Evolutionary conservation across 1,284 basidiomycete genomes (phyloP).

Genomic region (Baeospora myosura): DNA sequence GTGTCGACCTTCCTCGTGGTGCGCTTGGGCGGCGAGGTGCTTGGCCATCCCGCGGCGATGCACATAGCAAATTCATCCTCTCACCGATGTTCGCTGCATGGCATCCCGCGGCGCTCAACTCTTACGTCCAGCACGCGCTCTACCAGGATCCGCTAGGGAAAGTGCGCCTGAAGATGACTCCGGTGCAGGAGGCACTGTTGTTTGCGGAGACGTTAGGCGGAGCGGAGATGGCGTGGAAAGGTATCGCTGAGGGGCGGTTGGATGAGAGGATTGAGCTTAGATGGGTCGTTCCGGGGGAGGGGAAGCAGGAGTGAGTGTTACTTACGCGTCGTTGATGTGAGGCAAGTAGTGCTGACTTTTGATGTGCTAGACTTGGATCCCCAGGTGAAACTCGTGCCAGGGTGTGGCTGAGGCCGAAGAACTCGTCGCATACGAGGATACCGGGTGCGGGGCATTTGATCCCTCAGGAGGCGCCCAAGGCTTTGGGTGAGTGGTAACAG

Average conservation of each 20-base stretch:
- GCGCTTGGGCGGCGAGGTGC: constrained; percentile 57
- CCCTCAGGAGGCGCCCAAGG: constrained; percentile 36
- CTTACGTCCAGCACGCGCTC: constrained; percentile 65
- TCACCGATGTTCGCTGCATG: constrained; percentile 70
- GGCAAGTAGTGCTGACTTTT: background rate
- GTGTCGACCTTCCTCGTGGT: constrained; percentile 18
- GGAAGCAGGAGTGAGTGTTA: constrained; percentile 21
- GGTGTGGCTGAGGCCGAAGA: constrained; percentile 55
- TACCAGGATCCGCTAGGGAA: constrained; percentile 27
- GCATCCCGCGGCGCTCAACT: constrained; percentile 60
- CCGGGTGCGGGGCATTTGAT: constrained; percentile 52
- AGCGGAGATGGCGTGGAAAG: constrained; percentile 35
- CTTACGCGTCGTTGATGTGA: constrained; percentile 6
- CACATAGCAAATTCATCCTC: constrained; percentile 41
- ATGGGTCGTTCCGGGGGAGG: constrained; percentile 52
- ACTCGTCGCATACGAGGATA: constrained; percentile 54
- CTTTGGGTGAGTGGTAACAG: constrained; percentile 25
- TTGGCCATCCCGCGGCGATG: constrained; percentile 66
- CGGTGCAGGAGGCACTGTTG: constrained; percentile 48
- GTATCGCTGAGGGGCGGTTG: constrained; percentile 35
- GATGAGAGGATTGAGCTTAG: constrained; percentile 42
- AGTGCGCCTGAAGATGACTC: constrained; percentile 56
- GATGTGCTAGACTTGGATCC: background rate
- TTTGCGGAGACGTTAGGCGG: constrained; percentile 39
- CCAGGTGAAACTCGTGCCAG: constrained; percentile 27